Percentiles rank a stretch among this genome's conserved stretches.
Evolutionary conservation across 176 grass and related monocot species (phyloP).

Genomic region (Poa pratensis): DNA sequence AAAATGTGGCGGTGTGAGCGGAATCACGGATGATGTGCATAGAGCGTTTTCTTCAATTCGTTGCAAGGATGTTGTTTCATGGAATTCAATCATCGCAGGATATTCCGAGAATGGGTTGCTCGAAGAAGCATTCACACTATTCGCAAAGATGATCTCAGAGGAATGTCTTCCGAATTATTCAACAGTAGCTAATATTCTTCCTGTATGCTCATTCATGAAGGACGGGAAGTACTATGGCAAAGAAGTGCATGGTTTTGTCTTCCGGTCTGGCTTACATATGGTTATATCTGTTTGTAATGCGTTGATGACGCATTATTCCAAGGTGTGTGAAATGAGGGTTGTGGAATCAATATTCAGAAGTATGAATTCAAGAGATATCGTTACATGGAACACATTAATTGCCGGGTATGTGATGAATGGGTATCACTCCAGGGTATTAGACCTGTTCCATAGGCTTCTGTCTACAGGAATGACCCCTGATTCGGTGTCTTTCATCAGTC

Average conservation of each 20-base stretch:
- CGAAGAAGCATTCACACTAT: slow-evolving; percentile 48
- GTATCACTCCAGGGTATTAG: slow-evolving; percentile 42
- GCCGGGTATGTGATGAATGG: slow-evolving; percentile 64
- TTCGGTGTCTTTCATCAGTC: slow-evolving; percentile 63
- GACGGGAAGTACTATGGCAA: slow-evolving; percentile 44
- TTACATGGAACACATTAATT: slow-evolving; percentile 72
- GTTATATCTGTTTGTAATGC: slow-evolving; percentile 70
- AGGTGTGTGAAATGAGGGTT: slow-evolving; percentile 44
- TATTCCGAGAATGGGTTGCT: slow-evolving; percentile 49
- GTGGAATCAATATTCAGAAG: slow-evolving; percentile 53
- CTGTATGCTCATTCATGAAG: slow-evolving; percentile 52
- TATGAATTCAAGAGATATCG: slow-evolving; percentile 50
- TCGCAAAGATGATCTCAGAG: slow-evolving; percentile 47
- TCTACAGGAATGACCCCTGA: slow-evolving; percentile 49
- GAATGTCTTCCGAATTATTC: slow-evolving; percentile 53
- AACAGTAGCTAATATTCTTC: slow-evolving; percentile 63
- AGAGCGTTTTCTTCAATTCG: slow-evolving; percentile 46
- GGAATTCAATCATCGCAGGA: slow-evolving; percentile 67
- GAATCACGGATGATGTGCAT: slow-evolving; percentile 43
- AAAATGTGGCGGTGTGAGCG: slow-evolving; percentile 43
- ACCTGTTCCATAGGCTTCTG: slow-evolving; percentile 53
- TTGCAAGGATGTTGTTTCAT: slow-evolving; percentile 68
- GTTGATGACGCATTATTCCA: slow-evolving; percentile 68
- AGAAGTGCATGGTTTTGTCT: slow-evolving; percentile 61
- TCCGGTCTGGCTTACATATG: slow-evolving; percentile 51